phyloP scores from a whole-genome alignment of 352 stramenopile species.

The Phytopythium helicoides region DNA sequence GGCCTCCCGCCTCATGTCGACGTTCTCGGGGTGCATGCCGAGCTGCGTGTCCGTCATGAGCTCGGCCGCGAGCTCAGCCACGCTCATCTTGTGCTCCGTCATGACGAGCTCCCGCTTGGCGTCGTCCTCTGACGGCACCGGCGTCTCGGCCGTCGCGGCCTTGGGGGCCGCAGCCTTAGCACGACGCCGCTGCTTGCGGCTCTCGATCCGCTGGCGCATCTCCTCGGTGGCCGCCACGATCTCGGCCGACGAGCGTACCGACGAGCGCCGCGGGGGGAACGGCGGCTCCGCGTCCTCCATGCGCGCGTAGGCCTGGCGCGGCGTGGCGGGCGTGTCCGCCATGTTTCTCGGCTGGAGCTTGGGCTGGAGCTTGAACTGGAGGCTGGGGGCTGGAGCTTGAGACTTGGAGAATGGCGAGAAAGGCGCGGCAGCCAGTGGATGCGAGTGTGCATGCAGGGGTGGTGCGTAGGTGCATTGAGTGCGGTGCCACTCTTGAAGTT shows the following conservation, averaged over 20 bases:
- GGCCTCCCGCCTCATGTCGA: constrained; percentile 44
- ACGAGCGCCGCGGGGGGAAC: constrained; percentile 20
- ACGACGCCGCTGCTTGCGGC: constrained; percentile 30
- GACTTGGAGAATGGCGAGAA: no score
- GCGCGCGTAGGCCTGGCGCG: constrained; percentile 27
- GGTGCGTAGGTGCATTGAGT: no score
- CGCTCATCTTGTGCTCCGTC: constrained; percentile 52
- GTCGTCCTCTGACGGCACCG: constrained; percentile 11
- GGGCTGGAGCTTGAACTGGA: background rate
- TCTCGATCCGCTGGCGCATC: constrained; percentile 59
- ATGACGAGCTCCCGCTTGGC: constrained; percentile 46
- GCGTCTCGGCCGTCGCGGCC: no score
- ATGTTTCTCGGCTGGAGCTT: constrained; percentile 8
- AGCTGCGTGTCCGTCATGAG: constrained; percentile 37
- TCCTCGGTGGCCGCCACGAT: constrained; percentile 51
- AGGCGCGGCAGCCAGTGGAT: no score
- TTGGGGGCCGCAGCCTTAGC: constrained; percentile 14
- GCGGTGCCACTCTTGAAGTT: no score
- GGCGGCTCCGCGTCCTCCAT: constrained; percentile 28
- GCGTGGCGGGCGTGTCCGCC: constrained; percentile 21
- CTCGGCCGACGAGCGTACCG: constrained; percentile 48
- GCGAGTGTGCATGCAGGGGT: no score
- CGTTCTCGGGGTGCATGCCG: constrained; percentile 43
- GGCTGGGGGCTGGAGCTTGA: background rate
- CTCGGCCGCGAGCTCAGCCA: constrained; percentile 40